A percentile compares a stretch with the other conserved stretches of the same genome.
Evolutionary conservation across 176 grass and related monocot species (phyloP).

Genomic region (Oryza meyeriana): DNA sequence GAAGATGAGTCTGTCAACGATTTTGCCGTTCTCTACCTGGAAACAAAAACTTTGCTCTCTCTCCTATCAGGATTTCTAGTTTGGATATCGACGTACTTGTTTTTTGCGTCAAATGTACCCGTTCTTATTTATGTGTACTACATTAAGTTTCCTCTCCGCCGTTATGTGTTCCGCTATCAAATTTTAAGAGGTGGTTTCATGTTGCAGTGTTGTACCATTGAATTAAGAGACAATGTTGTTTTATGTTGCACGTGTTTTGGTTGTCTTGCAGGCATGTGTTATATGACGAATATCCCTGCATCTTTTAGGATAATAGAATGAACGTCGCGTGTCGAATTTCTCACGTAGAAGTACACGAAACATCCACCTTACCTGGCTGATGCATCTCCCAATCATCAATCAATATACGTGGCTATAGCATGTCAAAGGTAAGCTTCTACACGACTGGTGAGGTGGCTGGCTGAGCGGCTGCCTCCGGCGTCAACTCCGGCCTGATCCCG

Average conservation of each 20-base stretch:
- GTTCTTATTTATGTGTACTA: background rate
- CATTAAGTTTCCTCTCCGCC: background rate
- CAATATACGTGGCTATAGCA: no score
- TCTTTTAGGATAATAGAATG: no score
- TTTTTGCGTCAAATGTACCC: background rate
- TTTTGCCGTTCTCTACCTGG: background rate
- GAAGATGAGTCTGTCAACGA: background rate
- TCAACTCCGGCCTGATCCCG: background rate
- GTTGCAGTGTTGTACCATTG: background rate
- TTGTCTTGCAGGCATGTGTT: no score
- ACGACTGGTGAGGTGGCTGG: no score
- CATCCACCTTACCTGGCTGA: no score
- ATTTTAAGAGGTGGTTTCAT: background rate
- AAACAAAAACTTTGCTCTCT: background rate
- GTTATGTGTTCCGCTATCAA: background rate
- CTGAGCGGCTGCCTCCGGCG: no score
- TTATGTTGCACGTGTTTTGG: background rate
- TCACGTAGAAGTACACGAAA: no score
- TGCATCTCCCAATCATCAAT: no score
- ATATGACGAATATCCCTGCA: no score
- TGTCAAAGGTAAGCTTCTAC: no score
- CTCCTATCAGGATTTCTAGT: background rate
- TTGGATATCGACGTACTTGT: background rate
- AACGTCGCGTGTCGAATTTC: no score
- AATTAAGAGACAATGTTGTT: background rate